Evolutionary conservation across 805 yeast genomes (phyloP).

Genomic region (Myxozyma sirexii): DNA sequence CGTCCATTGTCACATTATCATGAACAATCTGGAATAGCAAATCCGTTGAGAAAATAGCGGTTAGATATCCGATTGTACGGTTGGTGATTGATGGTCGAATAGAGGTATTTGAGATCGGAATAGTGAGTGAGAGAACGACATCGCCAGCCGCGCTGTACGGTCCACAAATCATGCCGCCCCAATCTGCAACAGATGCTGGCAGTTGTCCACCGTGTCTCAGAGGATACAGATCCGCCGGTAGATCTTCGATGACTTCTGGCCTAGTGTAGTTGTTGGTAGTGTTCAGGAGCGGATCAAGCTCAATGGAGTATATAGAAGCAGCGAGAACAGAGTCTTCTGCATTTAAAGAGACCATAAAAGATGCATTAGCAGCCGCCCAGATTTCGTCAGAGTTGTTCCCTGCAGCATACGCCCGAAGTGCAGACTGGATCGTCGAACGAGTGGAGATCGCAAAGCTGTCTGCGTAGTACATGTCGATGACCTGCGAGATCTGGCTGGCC

Average conservation of each 20-base stretch:
- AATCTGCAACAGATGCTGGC: constrained; percentile 49
- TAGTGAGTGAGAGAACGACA: constrained; percentile 71
- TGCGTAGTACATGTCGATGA: constrained; percentile 61
- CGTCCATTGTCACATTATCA: constrained; percentile 42
- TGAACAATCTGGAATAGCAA: constrained; percentile 47
- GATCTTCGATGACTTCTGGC: constrained; percentile 2
- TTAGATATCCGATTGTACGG: constrained; percentile 68
- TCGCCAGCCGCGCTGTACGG: constrained; percentile 56
- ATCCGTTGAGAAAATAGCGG: constrained; percentile 58
- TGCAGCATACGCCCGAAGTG: constrained; percentile 65
- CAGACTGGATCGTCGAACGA: constrained; percentile 60
- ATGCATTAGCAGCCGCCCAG: constrained; percentile 51
- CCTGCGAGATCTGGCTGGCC: constrained; percentile 75
- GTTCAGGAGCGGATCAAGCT: constrained; percentile 51
- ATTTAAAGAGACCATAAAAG: constrained; percentile 62
- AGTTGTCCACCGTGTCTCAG: constrained; percentile 51
- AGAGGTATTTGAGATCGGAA: constrained; percentile 74
- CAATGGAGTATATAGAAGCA: constrained; percentile 68
- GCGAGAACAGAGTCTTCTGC: constrained; percentile 65
- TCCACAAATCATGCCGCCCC: constrained; percentile 62
- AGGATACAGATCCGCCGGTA: constrained; percentile 50
- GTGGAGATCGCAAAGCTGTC: constrained; percentile 68
- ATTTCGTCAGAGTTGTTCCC: constrained; percentile 64
- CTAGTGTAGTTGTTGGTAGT: constrained; percentile 50
- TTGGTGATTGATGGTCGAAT: constrained; percentile 65